Base-by-base conservation (phyloP, 2,329 filamentous ascomycete species). In the Colletotrichum shisoi region DNA sequence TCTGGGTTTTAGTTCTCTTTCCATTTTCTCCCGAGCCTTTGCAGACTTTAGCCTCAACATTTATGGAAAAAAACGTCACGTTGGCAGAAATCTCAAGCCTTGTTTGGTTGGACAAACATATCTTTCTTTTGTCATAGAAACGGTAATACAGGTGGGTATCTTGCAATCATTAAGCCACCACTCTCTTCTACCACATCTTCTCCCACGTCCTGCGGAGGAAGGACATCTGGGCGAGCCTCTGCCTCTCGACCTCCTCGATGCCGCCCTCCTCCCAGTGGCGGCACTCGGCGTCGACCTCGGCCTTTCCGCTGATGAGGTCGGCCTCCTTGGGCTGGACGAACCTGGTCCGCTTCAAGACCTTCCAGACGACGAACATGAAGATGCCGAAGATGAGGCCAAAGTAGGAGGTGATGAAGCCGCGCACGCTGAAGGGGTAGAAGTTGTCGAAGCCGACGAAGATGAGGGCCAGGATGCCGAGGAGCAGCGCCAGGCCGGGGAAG, bases 341-440 rank as follows among this genome's bases (percentile, higher is more conserved):
- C 70, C 83, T 87, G 0, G 89, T 91, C 73, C 81, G 83, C 75
- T 89, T 86, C 70, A 85, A 63, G 1, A 90, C 9, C 77, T 93
- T 93, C 86, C 89, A 92, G 5, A 82, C 83, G 3, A 89, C 34
- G 72, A 86, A 93, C 11, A 93, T 78, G 5, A 81, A 73, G 44
- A 83, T 71, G 59, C 83, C 84, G 71, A 85, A 85, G 4, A 81
- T 80, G 37, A 86, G 76, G 9, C 79, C 82, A 71, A 87, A 85
- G 74, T 87, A 87, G 17, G 78, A 79, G 2, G 84, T 83, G 58
- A 87, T 70, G 73, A 87, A 87, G 49, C 79, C 78, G 11, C 81
- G 77, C 0, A 79, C 76, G 45, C 75, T 80, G 70, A 81, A 86
- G 7, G 84, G 84, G 66, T 80, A 77, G 69, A 88, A 86, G 24